Evolutionary conservation across 495 filamentous ascomycete species (phyloP), one percentile per base, ranked within the genome.

Genomic region (Penicillium simplicissimum): DNA sequence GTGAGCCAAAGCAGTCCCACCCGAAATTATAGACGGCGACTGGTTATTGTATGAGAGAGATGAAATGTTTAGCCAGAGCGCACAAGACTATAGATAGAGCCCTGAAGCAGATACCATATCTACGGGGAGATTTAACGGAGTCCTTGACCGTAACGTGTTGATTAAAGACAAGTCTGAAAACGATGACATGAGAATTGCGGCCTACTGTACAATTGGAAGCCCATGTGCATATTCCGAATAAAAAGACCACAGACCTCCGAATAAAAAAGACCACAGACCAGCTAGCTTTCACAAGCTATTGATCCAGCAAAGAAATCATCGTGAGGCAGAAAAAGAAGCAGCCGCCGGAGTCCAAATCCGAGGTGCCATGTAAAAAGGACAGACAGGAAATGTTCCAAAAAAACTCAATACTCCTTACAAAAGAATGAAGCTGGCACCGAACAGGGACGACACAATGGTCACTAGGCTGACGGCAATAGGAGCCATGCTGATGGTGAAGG

Each of bases 351-450:
- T 58, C 40, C 59, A 38, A 45, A 64, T 45, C 52, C 51, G 51
- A 49, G 23, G 23, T 31, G 13, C 13, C 28, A 14, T 14, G 23
- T 49, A 49, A 49, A 23, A 45, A 45, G 11, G 3, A 45, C 19
- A 23, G 13, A 45, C 19, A 45, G 23, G 42, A 45, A 45, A 23
- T 45, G 21, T 23, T 45, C 13, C 2, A 45, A 45, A 5, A 5
- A 9, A 13, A 23, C 42, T 2, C 42, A 21, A 21, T 23, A 15
- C 19, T 8, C 13, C 28, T 76, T 74, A 81, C 67, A 76, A 60
- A 21, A 81, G 57, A 51, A 81, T 43, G 7, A 93, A 66, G 38
- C 86, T 70, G 35, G 88, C 86, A 35, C 90, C 90, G 47, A 88
- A 77, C 21, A 93, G 55, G 21, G 85, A 85, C 51, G 88, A 88